These are phyloP conservation scores for Apiotrichum veenhuisii DNA, from an alignment of 1,284 basidiomycete species.

Conservation along the genomic window DNA sequence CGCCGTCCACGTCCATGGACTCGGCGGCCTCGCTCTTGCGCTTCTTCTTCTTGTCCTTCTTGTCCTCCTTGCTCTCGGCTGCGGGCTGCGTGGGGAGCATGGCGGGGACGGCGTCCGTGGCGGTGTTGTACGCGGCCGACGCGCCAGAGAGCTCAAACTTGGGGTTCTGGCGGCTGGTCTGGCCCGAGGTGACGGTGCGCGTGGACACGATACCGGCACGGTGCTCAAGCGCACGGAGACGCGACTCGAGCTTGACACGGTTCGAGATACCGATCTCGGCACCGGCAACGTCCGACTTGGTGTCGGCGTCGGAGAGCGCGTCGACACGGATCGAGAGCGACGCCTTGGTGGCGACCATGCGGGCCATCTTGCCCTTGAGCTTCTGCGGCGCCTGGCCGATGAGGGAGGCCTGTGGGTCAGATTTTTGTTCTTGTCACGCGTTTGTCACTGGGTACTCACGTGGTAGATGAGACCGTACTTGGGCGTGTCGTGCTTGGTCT, in stretches of 20 bases:
- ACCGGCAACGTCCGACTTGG: conserved; percentile 75
- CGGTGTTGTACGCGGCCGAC: conserved; percentile 67
- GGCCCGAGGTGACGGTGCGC: conserved; percentile 58
- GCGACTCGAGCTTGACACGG: conserved; percentile 90
- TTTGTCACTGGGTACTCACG: conserved; percentile 15
- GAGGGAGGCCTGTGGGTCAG: conserved; percentile 61
- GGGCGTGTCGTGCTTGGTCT: conserved; percentile 98
- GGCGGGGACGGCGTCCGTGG: conserved; percentile 66
- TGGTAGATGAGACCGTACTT: conserved; percentile 98
- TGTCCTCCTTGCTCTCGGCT: conserved; percentile 62
- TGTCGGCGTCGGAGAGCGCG: conserved; percentile 86
- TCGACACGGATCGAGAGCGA: conserved; percentile 95
- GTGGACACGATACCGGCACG: conserved; percentile 65
- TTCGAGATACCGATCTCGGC: conserved; percentile 87
- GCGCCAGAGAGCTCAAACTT: conserved; percentile 74
- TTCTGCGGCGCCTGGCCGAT: conserved; percentile 97
- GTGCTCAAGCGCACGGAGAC: conserved; percentile 82
- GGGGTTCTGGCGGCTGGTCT: conserved; percentile 60
- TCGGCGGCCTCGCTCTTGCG: conserved; percentile 58
- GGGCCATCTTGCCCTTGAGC: conserved; percentile 99
- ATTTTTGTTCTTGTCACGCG: too few species aligned
- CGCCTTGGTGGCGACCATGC: conserved; percentile 98
- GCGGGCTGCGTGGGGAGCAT: conserved; percentile 70
- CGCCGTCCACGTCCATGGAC: conserved; percentile 48
- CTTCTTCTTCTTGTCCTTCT: conserved; percentile 69